A percentile compares a stretch with the other conserved stretches of the same genome.
Evolutionary conservation across 345 rosid species (phyloP).

Genomic region (Pelargonium nanum): DNA sequence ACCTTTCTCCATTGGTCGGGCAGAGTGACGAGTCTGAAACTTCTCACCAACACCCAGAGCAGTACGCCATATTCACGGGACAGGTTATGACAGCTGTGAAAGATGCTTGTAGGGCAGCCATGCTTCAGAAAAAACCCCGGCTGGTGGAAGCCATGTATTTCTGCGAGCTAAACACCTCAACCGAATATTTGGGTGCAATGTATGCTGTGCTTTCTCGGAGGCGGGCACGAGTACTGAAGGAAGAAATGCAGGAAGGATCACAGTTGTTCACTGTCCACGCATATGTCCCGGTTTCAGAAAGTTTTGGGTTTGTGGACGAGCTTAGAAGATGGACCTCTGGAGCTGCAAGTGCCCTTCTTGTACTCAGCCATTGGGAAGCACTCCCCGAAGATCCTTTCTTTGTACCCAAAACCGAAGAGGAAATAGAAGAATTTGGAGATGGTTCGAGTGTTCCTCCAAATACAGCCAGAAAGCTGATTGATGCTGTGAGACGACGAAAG

Average conservation of each 20-base stretch:
- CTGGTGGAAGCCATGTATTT: slow-evolving; percentile 93
- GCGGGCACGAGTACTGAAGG: slow-evolving; percentile 74
- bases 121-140: slow-evolving; percentile 60
- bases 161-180: slow-evolving; percentile 70
- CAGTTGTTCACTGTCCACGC: slow-evolving; percentile 66
- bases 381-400: slow-evolving; percentile 85
- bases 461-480: slow-evolving; percentile 74
- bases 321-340: slow-evolving; percentile 78
- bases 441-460: slow-evolving; percentile 81
- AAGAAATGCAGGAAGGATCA: slow-evolving; percentile 93
- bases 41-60: slow-evolving; percentile 42
- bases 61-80: slow-evolving; percentile 58
- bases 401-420: slow-evolving; percentile 80
- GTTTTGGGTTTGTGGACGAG: slow-evolving; percentile 85
- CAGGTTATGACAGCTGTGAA: slow-evolving; percentile 84
- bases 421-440: slow-evolving; percentile 78
- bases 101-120: slow-evolving; percentile 73
- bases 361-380: slow-evolving; percentile 84
- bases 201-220: slow-evolving; percentile 70
- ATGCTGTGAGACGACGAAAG: slow-evolving; percentile 64
- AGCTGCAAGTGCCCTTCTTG: slow-evolving; percentile 81
- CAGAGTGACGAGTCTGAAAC: slow-evolving; percentile 27
- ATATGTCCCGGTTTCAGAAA: slow-evolving; percentile 75
- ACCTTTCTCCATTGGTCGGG: slow-evolving; percentile 27
- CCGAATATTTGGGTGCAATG: slow-evolving; percentile 65